These are phyloP conservation scores for Phaseolus lunatus DNA, from an alignment of 306 rosid genomes.

Conservation along the genomic window DNA sequence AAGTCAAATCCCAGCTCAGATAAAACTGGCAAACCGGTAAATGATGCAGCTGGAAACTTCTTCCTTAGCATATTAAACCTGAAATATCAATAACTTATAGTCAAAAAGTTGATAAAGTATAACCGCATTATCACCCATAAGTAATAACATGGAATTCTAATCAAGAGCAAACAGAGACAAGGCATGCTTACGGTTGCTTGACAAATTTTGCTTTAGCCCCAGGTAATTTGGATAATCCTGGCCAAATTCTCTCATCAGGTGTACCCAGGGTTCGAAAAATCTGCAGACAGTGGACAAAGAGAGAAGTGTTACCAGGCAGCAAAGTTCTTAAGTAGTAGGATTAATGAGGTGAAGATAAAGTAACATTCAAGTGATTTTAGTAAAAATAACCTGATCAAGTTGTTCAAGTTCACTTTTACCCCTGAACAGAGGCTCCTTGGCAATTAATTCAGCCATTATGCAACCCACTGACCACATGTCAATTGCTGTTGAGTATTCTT, in stretches of 20 bases:
- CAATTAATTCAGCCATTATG: conserved; percentile 88
- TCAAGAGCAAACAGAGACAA: background rate
- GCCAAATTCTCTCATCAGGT: conserved; percentile 84
- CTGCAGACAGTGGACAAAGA: conserved; percentile 53
- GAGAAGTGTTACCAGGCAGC: conserved; percentile 27
- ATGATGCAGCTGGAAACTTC: conserved; percentile 85
- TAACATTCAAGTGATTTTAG: background rate
- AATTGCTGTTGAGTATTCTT: conserved; percentile 89
- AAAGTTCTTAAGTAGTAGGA: background rate
- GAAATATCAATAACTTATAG: conserved; percentile 40
- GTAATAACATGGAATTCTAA: background rate
- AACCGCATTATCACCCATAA: background rate
- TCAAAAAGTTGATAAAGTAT: background rate
- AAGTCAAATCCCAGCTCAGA: conserved; percentile 86
- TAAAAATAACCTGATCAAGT: conserved; percentile 67
- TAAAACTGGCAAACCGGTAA: conserved; percentile 79
- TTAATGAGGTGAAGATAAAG: background rate
- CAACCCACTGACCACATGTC: conserved; percentile 99
- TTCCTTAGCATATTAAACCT: conserved; percentile 75
- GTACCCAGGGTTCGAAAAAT: conserved; percentile 80
- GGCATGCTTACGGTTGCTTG: conserved; percentile 70
- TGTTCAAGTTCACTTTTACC: conserved; percentile 90
- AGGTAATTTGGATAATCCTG: conserved; percentile 78
- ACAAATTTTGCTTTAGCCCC: conserved; percentile 71
- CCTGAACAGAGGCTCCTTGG: conserved; percentile 77